These are phyloP conservation scores for Ophiostoma himal-ulmi DNA, from an alignment of 2,329 filamentous ascomycete species.

Conservation along the genomic window DNA sequence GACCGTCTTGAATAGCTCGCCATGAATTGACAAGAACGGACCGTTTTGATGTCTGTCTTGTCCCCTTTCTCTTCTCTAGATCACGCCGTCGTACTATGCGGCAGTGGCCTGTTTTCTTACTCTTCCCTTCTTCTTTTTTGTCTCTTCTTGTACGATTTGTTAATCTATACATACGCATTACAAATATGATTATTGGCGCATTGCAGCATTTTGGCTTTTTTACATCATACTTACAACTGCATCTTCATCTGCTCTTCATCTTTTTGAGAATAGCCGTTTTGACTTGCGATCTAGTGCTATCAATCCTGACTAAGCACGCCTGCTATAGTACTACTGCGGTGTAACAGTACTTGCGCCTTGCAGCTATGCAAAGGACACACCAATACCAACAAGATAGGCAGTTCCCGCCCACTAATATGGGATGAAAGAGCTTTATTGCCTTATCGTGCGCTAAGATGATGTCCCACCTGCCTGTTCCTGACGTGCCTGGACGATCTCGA, in stretches of 20 bases:
- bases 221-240: not conserved
- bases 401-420: slow-evolving; percentile 1
- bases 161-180: not conserved
- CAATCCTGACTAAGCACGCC: not conserved
- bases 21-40: not conserved
- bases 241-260: not conserved
- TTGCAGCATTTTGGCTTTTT: slow-evolving; percentile 1
- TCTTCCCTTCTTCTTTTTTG: not conserved
- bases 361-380: not conserved
- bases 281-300: not conserved
- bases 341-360: not conserved
- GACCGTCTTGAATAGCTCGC: too few relatives aligned
- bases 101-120: not conserved
- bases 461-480: slow-evolving; percentile 12
- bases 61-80: not conserved
- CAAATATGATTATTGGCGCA: not conserved
- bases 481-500: slow-evolving; percentile 5
- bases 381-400: not conserved
- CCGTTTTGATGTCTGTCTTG: not conserved
- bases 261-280: not conserved
- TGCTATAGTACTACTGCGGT: not conserved
- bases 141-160: not conserved
- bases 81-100: not conserved
- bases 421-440: not conserved
- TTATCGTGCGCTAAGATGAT: slow-evolving; percentile 3